phyloP scores from a whole-genome alignment of 352 stramenopile species.

The Pythium catenulatum region DNA sequence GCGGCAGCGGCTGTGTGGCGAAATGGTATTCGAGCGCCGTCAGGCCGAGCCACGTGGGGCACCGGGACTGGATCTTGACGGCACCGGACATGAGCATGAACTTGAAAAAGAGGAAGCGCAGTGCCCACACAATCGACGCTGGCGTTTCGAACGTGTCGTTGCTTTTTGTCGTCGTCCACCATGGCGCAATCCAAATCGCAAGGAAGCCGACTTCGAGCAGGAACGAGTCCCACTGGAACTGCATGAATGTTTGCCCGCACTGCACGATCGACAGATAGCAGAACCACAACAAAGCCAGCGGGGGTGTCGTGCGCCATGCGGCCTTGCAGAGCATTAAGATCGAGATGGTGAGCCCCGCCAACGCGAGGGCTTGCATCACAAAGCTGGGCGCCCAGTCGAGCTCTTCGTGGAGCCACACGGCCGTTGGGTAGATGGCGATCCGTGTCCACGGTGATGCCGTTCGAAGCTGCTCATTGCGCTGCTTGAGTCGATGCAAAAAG shows the following conservation, averaged over 20 bases:
- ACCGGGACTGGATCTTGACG: conserved; percentile 95
- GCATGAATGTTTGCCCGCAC: conserved; percentile 93
- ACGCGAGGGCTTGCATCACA: conserved; percentile 71
- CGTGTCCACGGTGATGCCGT: conserved; percentile 43
- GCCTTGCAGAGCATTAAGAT: conserved; percentile 60
- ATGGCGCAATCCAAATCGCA: conserved; percentile 72
- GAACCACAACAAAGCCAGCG: conserved; percentile 71
- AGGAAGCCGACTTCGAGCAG: conserved; percentile 92
- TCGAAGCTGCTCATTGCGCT: conserved; percentile 8
- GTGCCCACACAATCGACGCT: conserved; percentile 69
- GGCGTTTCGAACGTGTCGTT: conserved; percentile 63
- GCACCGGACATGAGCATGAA: conserved; percentile 96
- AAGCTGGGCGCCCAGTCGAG: conserved; percentile 73
- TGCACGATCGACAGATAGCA: conserved; percentile 89
- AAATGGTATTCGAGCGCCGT: conserved; percentile 96
- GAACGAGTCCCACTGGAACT: conserved; percentile 96
- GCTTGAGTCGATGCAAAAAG: conserved; percentile 69
- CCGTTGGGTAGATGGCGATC: conserved; percentile 69
- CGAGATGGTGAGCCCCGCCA: conserved; percentile 62
- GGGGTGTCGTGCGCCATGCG: conserved; percentile 63
- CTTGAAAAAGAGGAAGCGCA: conserved; percentile 96
- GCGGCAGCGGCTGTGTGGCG: conserved; percentile 90
- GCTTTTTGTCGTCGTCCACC: conserved; percentile 56
- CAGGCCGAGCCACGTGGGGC: conserved; percentile 94
- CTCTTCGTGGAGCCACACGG: conserved; percentile 75